Base-by-base conservation (phyloP, 495 filamentous ascomycete species). In the Podospora conica region DNA sequence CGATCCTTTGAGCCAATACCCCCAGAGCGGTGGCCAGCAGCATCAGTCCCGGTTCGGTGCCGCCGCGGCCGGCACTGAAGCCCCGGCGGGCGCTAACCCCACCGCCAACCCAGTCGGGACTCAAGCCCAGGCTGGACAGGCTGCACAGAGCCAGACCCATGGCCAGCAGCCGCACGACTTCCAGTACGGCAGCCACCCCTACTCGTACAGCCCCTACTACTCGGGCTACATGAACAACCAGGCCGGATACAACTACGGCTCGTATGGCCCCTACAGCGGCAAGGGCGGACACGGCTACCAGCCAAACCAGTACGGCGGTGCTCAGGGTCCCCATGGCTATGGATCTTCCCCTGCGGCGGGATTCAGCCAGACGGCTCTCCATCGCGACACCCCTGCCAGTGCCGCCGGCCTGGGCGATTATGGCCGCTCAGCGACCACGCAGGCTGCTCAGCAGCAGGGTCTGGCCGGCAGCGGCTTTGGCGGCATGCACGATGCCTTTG, bases 1-100 rank as follows among this genome's bases (percentile, higher is more conserved):
- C 65, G 94, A 96, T 65, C 87, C 86, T 66, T 79, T 90, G 64
- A 89, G 88, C 76, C 91, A 93, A 70, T 85, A 92, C 65, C 87
- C 90, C 9, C 84, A 86, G 68, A 87, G 90, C 65, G 85, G 86
- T 29, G 86, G 87, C 15, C 73, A 75, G 55, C 70, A 70, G 27
- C 58, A 58, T 1, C 69, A 70, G 55, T 74, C 69, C n/a, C 72
- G 75, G 40, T 74, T 73, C 31, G 74, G 71, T 53, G 60, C 70
- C 55, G 94, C 89, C 75, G 85, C 88, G 40, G 40, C 40, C 40
- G 84, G 86, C 54, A 71, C 78, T 31, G 95, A 96, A 53, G 83
- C 90, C 53, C 90, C 91, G 74, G 89, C 87, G 77, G 93, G 90
- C 72, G 93, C 91, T 18, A 89, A 96, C 71, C 93, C 88, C 53